Base-by-base conservation (phyloP, 768 basidiomycete genomes). In the Hygrocybe coccinea region DNA sequence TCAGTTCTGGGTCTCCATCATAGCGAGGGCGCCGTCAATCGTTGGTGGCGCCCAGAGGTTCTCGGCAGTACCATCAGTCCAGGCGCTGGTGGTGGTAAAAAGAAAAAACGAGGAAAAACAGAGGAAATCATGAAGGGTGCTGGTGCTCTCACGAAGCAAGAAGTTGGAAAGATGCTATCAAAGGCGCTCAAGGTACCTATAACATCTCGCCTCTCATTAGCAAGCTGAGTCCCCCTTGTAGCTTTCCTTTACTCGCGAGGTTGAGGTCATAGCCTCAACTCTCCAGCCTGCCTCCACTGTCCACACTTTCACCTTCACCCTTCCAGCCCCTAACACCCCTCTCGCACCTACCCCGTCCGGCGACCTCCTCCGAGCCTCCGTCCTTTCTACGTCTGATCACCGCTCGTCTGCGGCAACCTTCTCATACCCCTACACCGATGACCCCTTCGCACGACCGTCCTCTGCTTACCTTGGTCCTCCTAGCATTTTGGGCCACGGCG, bases 221-320 rank as follows among this genome's bases (percentile, higher is more conserved):
- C 41, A 19, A 24, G n/a, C 33, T 48, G 24, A 3, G 34, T 35
- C 55, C 47, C 43, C 38, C 15, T 38, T 41, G n/a, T 61, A 94
- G 91, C 84, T 95, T 44, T 91, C 91, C 7, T 94, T 95, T 69
- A 84, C 90, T 35, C 87, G 89, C 52, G 93, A 95, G 68, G 89
- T 95, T 41, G 92, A 95, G 68, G 87, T 97, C 54, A 89, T 97
- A 66, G 91, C 93, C 12, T 92, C 93, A n/a, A 91, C 92, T 19
- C 80, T 95, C 9, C 91, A 95, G 62, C 95, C 95, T 6, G 87
- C 94, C 1, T 91, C 90, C 5, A 97, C 93, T 14, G 85, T 93
- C 44, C 92, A 97, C 67, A 87, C 84, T 0, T 97, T 97, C 72
- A 89, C 89, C 3, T 97, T 97, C 65, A 86, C 81, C 7, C 79